Evolutionary conservation across 305 asterid genomes (phyloP), one percentile per base, ranked within the genome.

Genomic region (Rubia tinctorum): DNA sequence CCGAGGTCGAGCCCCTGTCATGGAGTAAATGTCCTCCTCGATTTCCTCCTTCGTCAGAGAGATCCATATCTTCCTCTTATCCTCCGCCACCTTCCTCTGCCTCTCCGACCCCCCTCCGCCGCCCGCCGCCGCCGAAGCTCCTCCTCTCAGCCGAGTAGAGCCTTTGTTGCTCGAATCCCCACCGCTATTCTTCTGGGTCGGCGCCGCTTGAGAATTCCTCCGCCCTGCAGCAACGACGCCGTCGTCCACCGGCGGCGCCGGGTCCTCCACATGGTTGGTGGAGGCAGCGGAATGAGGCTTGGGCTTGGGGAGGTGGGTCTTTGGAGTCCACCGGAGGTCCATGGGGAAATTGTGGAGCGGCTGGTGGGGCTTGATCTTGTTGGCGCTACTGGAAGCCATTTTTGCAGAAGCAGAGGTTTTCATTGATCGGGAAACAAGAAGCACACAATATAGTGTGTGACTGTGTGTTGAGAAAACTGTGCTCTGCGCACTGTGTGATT

Each of bases 1-100:
- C 40, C 97, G 89, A 23, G 98, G 97, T 69, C 85, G 83, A 25
- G 88, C 85, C 42, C 98, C 96, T n/a, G 98, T 91, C 79, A 91
- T 55, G 44, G 98, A 82, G 55, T 89, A 93, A 51, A 93, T 75
- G 74, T 93, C 98, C 75, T 93, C 98, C 43, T 93, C 98, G 66
- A 93, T 93, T 84, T 93, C 98, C 68, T 90, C 97, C 73, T 71
- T 88, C 37, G 97, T 86, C 9, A 93, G 82, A 37, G 97, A 88
- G 80, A 91, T 84, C 97, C 94, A 91, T 15, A 93, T 45, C 86
- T 75, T 91, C 89, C 83, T 85, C 84, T 84, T 88, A 27, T 78
- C 84, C 74, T 82, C 83, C 76, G 77, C 75, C 60, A 44, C 64
- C 69, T 76, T 86, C 89, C 69, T 73, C 77, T 67, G 85, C 81